Evolutionary conservation across 2,329 filamentous ascomycete genomes (phyloP).

Genomic region (Penicillium sp.): DNA sequence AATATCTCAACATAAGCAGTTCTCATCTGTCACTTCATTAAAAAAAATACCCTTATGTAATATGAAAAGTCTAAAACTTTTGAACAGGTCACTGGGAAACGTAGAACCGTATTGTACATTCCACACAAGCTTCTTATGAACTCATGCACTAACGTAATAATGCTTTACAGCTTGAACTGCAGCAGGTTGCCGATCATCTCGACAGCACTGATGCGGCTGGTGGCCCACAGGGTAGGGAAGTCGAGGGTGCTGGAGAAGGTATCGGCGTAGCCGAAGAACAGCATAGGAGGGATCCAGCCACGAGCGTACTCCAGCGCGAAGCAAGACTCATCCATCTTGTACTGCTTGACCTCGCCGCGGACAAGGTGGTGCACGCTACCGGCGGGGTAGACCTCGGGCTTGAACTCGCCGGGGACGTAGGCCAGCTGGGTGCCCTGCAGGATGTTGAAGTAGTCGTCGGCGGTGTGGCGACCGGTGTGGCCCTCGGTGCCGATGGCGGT

Average conservation of each 20-base stretch:
- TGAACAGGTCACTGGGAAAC: not conserved
- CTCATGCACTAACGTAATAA: not conserved
- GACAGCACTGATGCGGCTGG: conserved; percentile 69
- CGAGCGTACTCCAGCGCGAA: conserved; percentile 45
- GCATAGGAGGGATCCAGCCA: conserved; percentile 91
- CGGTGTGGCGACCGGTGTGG: conserved; percentile 84
- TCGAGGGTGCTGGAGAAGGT: conserved; percentile 78
- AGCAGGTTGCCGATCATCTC: conserved; percentile 76
- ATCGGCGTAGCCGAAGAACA: conserved; percentile 87
- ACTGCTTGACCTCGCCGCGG: conserved; percentile 73
- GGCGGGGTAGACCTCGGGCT: conserved; percentile 41
- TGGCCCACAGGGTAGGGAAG: conserved; percentile 80
- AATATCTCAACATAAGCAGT: not conserved
- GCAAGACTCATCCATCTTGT: conserved; percentile 52
- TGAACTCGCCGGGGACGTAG: conserved; percentile 41
- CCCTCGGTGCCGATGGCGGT: conserved; percentile 72
- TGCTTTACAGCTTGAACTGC: conserved; percentile 67
- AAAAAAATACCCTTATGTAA: not conserved
- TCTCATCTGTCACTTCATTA: not conserved
- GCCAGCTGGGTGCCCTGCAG: conserved; percentile 52
- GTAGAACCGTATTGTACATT: conserved; percentile 7
- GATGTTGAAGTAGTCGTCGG: conserved; percentile 95
- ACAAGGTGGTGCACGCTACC: conserved; percentile 42
- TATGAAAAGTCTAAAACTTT: not conserved
- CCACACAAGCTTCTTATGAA: not conserved